Base-by-base conservation (phyloP, 345 rosid species). In the Moringa oleifera region DNA sequence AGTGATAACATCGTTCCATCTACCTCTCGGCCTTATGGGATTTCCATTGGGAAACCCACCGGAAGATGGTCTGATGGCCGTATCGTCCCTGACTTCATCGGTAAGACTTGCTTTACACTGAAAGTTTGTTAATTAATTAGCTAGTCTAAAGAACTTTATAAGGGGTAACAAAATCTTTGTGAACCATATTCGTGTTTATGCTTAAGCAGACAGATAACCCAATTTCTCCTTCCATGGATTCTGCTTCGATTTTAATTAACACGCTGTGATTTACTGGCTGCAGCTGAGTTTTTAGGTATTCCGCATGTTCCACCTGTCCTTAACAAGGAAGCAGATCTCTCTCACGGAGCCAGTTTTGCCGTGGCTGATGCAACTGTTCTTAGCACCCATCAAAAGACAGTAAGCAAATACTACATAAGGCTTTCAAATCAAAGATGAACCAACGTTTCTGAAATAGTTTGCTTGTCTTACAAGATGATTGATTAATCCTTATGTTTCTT, bases 261-360 rank as follows among this genome's bases (percentile, higher is more conserved):
- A 53, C 6, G 5, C 25, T 54, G 22, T 18, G 4, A 54, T 7
- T 54, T 24, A 15, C 21, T 57, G 11, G 4, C 9, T 59, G 51
- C 51, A 71, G 75, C 71, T 55, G 58, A 66, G 53, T 71, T 66
- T 36, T 33, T 69, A 67, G 70, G 61, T 7, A 69, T 73, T 10
- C 64, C 77, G 47, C 52, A 10, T 1, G 52, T 65, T 49, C 31
- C 73, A 37, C 73, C 73, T 51, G 41, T 73, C 33, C 77, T 73
- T 15, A 24, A 16, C 16, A 0, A 0, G 20, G 36, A 25, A 56
- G 73, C 70, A 19, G 77, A 73, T 45, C 64, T 68, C 47, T 64
- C 73, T 41, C 77, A 68, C 65, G 73, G 77, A 19, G 73, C 77
- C 55, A 73, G 22, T n/a, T 73, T 73, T 46, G 73, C 77, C 59